phyloP scores from a whole-genome alignment of 2,329 filamentous ascomycete species.

The Ophiocordyceps camponoti-saundersi region DNA sequence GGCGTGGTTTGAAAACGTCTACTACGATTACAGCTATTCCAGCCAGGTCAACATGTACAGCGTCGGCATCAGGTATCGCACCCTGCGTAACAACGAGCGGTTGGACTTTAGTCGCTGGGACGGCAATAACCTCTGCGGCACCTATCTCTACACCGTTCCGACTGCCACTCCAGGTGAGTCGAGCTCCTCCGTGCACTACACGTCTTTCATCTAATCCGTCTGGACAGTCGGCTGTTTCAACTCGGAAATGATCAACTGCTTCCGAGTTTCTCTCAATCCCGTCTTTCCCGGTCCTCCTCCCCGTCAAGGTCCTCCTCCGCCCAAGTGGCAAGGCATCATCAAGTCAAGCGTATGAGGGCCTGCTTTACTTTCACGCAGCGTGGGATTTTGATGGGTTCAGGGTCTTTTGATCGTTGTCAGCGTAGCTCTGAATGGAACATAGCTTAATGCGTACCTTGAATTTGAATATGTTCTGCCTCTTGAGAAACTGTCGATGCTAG shows the following conservation, averaged over 20 bases:
- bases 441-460: too few species aligned
- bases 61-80: slow-evolving; percentile 6
- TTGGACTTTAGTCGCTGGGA: slow-evolving; percentile 5
- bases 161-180: slow-evolving; percentile 1
- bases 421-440: too few species aligned
- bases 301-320: too few species aligned
- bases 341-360: too few species aligned
- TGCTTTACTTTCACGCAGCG: too few species aligned
- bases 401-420: too few species aligned
- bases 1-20: slow-evolving; percentile 5
- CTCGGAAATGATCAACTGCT: slow-evolving; percentile 4
- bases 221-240: slow-evolving; percentile 4
- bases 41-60: slow-evolving; percentile 4
- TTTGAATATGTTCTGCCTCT: too few species aligned
- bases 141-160: slow-evolving; percentile 3
- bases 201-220: not conserved
- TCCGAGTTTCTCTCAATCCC: not conserved
- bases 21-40: slow-evolving; percentile 3
- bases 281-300: not conserved
- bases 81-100: slow-evolving; percentile 6
- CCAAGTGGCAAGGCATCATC: too few species aligned
- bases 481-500: too few species aligned
- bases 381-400: too few species aligned
- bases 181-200: not conserved
- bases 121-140: slow-evolving; percentile 4